Evolutionary conservation across 2,329 filamentous ascomycete genomes (phyloP), one percentile per base, ranked within the genome.

Genomic region (Akanthomyces uredinophilus): DNA sequence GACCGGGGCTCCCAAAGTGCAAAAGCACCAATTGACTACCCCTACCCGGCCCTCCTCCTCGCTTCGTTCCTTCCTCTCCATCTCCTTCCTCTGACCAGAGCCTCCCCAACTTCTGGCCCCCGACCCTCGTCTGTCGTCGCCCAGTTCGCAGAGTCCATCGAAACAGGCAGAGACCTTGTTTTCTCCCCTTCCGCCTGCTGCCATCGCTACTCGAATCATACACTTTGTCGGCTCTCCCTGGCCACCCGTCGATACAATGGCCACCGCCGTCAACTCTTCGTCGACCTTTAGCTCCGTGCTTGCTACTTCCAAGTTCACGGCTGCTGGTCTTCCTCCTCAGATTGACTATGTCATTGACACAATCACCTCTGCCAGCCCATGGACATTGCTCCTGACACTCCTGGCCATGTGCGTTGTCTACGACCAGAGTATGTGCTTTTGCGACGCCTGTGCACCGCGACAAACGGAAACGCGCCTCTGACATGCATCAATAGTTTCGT

Each of bases 321-420:
- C 75, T 63, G 76, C 78, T 66, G 76, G 74, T 63, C 74, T 89
- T 57, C 81, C 83, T 52, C 79, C 83, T 49, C 82, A 84, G 67
- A 71, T 88, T 65, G 80, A 84, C 68, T 75, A 77, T 79, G 70
- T 81, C 76, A 70, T 87, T 76, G 79, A 83, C 43, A 68, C 76
- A 75, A 69, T 87, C 67, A 79, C 85, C 68, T 83, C 83, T 63
- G 78, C 85, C 62, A 86, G 84, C 69, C 73, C 75, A 35, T 80
- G 83, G 75, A 87, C 88, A 65, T 80, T 92, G 66, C 68, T 90
- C 39, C 73, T 93, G 67, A 91, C 91, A 18, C 65, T 95, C 56
- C 73, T 97, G 62, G 79, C 89, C 39, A 70, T 89, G 10, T 85
- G 89, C 60, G 84, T 96, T 63, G 83, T 87, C 64, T 98, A 97